These are phyloP conservation scores for Sesbania bispinosa DNA, from an alignment of 306 rosid species.

Conservation along the genomic window DNA sequence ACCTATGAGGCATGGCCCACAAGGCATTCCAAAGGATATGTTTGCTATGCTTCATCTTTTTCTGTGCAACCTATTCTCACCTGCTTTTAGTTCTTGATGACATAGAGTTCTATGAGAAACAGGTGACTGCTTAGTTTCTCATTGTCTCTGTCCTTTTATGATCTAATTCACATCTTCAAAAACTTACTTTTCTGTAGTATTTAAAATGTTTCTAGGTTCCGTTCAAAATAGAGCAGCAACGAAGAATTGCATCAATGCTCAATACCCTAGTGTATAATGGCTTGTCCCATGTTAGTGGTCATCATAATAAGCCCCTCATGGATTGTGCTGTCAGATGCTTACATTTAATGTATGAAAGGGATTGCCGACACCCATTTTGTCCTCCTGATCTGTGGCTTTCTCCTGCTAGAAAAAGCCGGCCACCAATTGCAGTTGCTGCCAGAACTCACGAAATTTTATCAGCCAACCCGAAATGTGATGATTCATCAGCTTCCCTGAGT, in stretches of 20 bases:
- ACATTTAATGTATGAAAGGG: conserved; percentile 94
- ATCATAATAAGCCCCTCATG: conserved; percentile 61
- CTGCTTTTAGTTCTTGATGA: conserved; percentile 92
- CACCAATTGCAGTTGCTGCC: conserved; percentile 84
- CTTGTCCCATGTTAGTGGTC: conserved; percentile 53
- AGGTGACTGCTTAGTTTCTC: conserved; percentile 45
- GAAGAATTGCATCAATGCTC: conserved; percentile 71
- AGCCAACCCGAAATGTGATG: conserved; percentile 58
- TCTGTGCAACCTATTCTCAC: conserved; percentile 91
- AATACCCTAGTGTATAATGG: conserved; percentile 94
- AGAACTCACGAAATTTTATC: conserved; percentile 83
- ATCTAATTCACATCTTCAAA: conserved; percentile 6
- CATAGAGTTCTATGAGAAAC: conserved; percentile 95
- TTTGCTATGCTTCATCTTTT: conserved; percentile 81
- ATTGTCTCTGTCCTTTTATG: not conserved
- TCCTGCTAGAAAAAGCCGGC: conserved; percentile 84
- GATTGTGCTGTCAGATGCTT: conserved; percentile 92
- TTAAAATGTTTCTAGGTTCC: conserved; percentile 64
- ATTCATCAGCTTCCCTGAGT: conserved; percentile 45
- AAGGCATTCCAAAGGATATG: conserved; percentile 68
- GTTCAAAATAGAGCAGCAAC: conserved; percentile 87
- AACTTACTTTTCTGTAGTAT: conserved; percentile 27
- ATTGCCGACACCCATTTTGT: conserved; percentile 94
- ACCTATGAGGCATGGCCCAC: conserved; percentile 70
- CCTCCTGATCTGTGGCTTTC: conserved; percentile 91